Conservation (phyloP, 2,329 filamentous ascomycete genomes). For the Pestalotiopsis sp. region DNA sequence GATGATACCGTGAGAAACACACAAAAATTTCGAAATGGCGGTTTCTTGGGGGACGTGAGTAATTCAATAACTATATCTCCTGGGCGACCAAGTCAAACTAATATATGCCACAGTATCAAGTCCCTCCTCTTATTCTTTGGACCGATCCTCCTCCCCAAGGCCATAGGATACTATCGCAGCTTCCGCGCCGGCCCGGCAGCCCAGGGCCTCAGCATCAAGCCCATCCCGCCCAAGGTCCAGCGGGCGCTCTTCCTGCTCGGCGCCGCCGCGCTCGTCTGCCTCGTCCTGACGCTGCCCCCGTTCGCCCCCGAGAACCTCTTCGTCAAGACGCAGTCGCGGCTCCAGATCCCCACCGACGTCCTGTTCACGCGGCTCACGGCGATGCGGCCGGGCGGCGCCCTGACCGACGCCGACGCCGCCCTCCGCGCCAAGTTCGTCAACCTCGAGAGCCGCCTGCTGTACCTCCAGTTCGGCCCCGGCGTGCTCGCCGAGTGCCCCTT, state of each 20-base stretch:
- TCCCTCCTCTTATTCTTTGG: conserved; percentile 65
- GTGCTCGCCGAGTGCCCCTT: conserved; percentile 78
- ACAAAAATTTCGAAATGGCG: not conserved
- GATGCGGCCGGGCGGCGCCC: conserved; percentile 46
- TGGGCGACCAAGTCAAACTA: not conserved
- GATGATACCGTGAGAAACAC: not conserved
- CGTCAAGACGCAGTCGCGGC: conserved; percentile 71
- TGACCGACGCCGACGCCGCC: conserved; percentile 62
- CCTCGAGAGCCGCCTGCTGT: conserved; percentile 74
- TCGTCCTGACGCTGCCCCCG: conserved; percentile 63
- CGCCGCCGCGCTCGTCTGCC: conserved; percentile 49
- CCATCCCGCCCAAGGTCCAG: conserved; percentile 55
- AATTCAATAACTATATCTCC: not conserved
- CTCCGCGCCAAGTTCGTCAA: conserved; percentile 71
- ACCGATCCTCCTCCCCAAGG: conserved; percentile 70
- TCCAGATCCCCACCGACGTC: conserved; percentile 83
- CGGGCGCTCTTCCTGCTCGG: conserved; percentile 64
- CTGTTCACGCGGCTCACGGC: conserved; percentile 75
- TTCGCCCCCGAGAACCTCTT: conserved; percentile 85
- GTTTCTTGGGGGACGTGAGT: conserved; percentile 17
- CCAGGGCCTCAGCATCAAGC: conserved; percentile 51
- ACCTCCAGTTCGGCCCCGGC: conserved; percentile 79
- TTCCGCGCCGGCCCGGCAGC: conserved; percentile 43
- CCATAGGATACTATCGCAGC: conserved; percentile 65
- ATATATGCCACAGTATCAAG: conserved; percentile 43